These are phyloP conservation scores for Fusarium cyanostomum DNA, from an alignment of 2,329 filamentous ascomycete genomes.

Conservation along the genomic window DNA sequence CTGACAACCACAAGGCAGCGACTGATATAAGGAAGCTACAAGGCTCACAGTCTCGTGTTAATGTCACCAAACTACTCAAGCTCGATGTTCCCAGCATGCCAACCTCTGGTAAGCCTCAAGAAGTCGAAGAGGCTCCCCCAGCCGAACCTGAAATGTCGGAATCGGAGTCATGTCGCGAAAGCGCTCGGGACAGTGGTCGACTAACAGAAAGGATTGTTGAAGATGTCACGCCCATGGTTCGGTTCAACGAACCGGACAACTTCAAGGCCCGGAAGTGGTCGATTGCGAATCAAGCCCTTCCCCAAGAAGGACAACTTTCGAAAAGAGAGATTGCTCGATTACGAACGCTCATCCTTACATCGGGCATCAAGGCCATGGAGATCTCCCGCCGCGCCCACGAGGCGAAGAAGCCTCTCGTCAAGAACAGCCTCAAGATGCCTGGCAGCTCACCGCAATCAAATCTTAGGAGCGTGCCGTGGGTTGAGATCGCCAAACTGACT, in stretches of 20 bases:
- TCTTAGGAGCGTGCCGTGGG: conserved; percentile 49
- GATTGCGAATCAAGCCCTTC: conserved; percentile 56
- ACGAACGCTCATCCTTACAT: conserved; percentile 78
- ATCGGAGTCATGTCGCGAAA: conserved; percentile 48
- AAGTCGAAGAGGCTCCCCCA: conserved; percentile 20
- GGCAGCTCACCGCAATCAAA: conserved; percentile 37
- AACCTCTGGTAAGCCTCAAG: conserved; percentile 49
- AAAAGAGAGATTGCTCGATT: conserved; percentile 84
- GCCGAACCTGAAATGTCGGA: conserved; percentile 52
- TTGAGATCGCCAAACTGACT: conserved; percentile 55
- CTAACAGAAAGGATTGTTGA: conserved; percentile 51
- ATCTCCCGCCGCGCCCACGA: conserved; percentile 73
- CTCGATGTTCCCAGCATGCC: conserved; percentile 58
- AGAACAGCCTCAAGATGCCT: conserved; percentile 23
- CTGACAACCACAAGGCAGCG: conserved; percentile 26
- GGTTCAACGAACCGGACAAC: conserved; percentile 36
- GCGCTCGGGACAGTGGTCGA: conserved; percentile 43
- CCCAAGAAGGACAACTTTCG: conserved; percentile 56
- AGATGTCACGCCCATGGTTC: conserved; percentile 44
- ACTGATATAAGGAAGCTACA: conserved; percentile 25
- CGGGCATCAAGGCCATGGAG: conserved; percentile 89
- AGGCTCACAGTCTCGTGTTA: conserved; percentile 55
- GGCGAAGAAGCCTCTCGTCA: conserved; percentile 49
- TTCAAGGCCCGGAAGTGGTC: conserved; percentile 59
- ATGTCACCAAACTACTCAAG: conserved; percentile 59